Evolutionary conservation across 169 alveolate species (phyloP), one percentile per base, ranked within the genome.

Genomic region (Eimeria acervulina): DNA sequence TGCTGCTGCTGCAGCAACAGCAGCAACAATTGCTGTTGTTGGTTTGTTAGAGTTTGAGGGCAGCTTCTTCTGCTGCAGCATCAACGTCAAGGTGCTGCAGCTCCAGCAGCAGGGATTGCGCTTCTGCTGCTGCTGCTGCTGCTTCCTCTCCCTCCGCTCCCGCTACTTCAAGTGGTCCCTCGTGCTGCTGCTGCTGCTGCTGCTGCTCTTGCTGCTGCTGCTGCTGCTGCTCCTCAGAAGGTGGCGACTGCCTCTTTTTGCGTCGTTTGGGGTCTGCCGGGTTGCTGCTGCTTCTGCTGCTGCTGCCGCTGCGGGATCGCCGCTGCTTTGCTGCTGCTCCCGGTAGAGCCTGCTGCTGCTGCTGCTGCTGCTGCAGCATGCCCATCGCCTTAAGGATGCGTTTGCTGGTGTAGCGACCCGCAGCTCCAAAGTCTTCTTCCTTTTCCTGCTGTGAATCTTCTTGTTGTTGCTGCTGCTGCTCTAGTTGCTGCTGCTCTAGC

Each of bases 251-350:
- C 44, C 84, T 28, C 84, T 28, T 28, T 12, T 72, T 28, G 2
- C 21, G 5, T 3, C 51, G 42, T 72, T 72, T 38, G 42, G 17
- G 55, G 6, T 28, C 84, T 72, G 51, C 42, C 17, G 55, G 84
- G 51, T 17, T 78, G 55, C 89, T 78, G 89, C 52, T 36, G 93
- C 61, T 59, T 84, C 93, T 84, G 93, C 76, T 84, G 8, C 91
- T 31, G 40, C 91, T 81, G 61, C 93, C 31, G 93, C 76, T 33
- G 44, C 80, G 76, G 72, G 51, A 21, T 10, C 38, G 40, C 40
- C 51, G 55, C 51, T 36, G 93, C 93, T 19, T 40, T 28, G 21
- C 59, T 33, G 47, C 59, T 33, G 85, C 74, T 47, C 51, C 51
- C 7, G 38, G n/a, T 28, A 21, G 21, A n/a, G 7, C n/a, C 74